Evolutionary conservation across 1,284 basidiomycete genomes (phyloP), one percentile per base, ranked within the genome.

Genomic region (Waitea zeae): DNA sequence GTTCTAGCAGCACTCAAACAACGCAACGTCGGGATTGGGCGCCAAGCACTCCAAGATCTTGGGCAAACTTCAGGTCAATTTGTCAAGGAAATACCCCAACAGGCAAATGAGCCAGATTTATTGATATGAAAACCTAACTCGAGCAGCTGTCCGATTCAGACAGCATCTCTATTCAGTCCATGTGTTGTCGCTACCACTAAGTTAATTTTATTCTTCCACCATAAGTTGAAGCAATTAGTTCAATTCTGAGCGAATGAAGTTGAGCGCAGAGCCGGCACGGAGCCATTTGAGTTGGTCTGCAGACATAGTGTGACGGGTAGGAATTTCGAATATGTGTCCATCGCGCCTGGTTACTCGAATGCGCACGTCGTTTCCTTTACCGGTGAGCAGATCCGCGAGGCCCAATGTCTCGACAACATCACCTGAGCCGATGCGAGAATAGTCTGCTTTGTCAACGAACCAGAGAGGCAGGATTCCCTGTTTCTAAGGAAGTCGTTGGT

Each of bases 391-490:
- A 20, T 70, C 64, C 12, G 64, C 59, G 12, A 69, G 49, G 45
- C 67, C 74, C 30, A 57, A 42, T 1, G 74, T 80, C 44, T 67
- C 58, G 28, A 78, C 54, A 32, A 56, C 51, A 47, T 95, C 89
- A 12, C 84, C 84, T 17, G 88, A 71, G 12, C 70, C 74, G 45
- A 96, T 87, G 36, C 70, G 72, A 31, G 61, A 53, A 53, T 96
- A 96, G 54, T 95, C 87, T 12, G 60, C 57, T 53, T 84, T 86
- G 53, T 93, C 67, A n/a, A 58, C 67, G 47, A 96, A 86, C 79
- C 87, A 93, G 5, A 96, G 61, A 6, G 90, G 92, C 12, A 96
- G 64, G 35, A 96, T 61, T 33, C 89, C 90, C 71, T 96, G 90
- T 72, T 96, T 96, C 81, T n/a, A n/a, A n/a, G n/a, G n/a, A n/a